These are phyloP conservation scores for Musa balbisiana DNA, from an alignment of 202 grass and related monocot species.

Conservation along the genomic window DNA sequence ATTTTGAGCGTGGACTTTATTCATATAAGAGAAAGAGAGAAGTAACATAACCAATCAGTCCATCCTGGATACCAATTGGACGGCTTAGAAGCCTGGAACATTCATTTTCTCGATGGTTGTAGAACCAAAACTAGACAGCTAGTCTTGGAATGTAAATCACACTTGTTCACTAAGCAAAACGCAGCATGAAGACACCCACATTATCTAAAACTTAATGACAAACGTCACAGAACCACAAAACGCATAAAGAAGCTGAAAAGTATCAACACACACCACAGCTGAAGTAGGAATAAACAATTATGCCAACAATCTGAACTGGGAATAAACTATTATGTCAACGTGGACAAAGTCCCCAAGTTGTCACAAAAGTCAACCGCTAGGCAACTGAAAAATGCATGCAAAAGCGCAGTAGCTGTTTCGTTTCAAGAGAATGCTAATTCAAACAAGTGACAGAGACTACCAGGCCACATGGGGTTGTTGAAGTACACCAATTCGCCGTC, in stretches of 20 bases:
- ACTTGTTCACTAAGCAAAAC: not conserved
- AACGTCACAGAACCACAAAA: not conserved
- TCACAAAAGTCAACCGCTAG: no score
- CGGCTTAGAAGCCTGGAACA: no score
- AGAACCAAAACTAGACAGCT: no score
- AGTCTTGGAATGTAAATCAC: not conserved
- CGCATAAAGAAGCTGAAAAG: not conserved
- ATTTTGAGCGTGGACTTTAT: no score
- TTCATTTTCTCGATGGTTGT: no score
- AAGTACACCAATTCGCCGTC: constrained; percentile 63
- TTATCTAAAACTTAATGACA: not conserved
- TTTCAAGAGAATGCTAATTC: not conserved
- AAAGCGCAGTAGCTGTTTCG: no score
- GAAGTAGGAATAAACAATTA: not conserved
- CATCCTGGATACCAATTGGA: no score
- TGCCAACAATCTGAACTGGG: not conserved
- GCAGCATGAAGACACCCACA: not conserved
- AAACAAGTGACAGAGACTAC: constrained; percentile 25
- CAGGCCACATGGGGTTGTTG: constrained; percentile 99
- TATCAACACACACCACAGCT: not conserved
- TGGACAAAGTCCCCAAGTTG: not conserved
- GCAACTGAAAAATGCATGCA: no score
- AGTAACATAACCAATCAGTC: no score
- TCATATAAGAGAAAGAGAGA: no score
- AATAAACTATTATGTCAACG: no score